Percentiles rank a stretch among this genome's conserved stretches.
These are phyloP conservation scores for Chlorella sp. DNA, from an alignment of 139 green algal genomes.

Conservation along the genomic window DNA sequence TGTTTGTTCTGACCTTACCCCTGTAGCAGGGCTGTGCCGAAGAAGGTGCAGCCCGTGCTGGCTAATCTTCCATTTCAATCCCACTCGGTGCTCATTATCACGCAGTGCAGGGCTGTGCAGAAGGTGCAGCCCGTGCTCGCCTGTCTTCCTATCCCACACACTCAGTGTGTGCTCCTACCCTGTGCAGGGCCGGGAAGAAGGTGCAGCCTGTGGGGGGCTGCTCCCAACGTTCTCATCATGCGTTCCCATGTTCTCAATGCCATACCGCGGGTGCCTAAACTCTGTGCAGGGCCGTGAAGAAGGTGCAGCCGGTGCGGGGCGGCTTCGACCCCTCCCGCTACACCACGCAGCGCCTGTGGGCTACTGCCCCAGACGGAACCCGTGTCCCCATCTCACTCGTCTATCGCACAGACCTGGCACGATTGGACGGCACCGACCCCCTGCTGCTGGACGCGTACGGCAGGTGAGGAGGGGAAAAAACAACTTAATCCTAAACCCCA, in stretches of 20 bases:
- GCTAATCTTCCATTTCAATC: too few species aligned
- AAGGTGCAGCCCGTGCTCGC: too few species aligned
- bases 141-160: background rate
- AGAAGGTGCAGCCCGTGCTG: too few species aligned
- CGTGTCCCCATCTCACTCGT: conserved; percentile 76
- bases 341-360: conserved; percentile 81
- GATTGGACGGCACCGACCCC: conserved; percentile 74
- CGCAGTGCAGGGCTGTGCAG: too few species aligned
- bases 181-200: conserved; percentile 68
- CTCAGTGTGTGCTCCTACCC: too few species aligned
- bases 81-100: too few species aligned
- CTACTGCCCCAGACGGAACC: conserved; percentile 69
- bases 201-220: conserved; percentile 83
- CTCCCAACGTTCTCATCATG: too few species aligned
- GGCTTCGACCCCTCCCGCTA: conserved; percentile 83
- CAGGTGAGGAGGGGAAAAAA: background rate
- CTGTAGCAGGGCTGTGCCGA: too few species aligned
- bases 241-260: too few species aligned
- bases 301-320: conserved; percentile 84
- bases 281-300: conserved; percentile 63
- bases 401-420: conserved; percentile 71
- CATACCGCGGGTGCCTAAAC: too few species aligned
- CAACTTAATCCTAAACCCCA: too few species aligned
- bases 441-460: conserved; percentile 67
- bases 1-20: too few species aligned